phyloP scores from a whole-genome alignment of 2,329 filamentous ascomycete species.

The Penicillium sclerotigenum region DNA sequence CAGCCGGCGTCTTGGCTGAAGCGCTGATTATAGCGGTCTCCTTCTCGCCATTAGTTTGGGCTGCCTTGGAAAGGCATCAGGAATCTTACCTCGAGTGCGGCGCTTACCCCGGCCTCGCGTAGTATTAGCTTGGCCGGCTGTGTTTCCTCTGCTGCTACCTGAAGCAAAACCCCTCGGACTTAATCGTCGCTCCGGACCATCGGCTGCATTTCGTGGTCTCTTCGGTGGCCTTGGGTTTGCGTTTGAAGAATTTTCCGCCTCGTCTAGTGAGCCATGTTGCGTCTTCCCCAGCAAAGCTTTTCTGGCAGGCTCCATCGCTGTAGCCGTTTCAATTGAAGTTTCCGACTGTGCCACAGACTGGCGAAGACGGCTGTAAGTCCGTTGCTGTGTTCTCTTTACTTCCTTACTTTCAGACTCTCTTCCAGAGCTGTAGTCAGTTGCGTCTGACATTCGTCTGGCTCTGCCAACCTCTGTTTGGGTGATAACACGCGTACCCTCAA shows the following conservation, averaged over 20 bases:
- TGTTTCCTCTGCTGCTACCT: conserved; percentile 23
- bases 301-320: background rate
- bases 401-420: conserved; percentile 6
- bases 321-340: background rate
- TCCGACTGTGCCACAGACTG: conserved; percentile 11
- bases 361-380: conserved; percentile 25
- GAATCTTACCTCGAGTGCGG: conserved; percentile 29
- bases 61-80: background rate
- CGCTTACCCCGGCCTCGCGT: conserved; percentile 20
- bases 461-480: background rate
- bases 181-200: conserved; percentile 26
- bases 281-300: background rate
- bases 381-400: conserved; percentile 18
- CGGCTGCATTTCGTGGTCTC: conserved; percentile 17
- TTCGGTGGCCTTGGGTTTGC: conserved; percentile 3
- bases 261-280: background rate
- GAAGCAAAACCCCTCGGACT: conserved; percentile 32
- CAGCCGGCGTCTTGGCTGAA: conserved; percentile 24
- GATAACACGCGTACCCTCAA: conserved; percentile 8
- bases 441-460: conserved; percentile 3
- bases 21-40: conserved; percentile 32
- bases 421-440: conserved; percentile 2
- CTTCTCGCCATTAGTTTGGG: conserved; percentile 20
- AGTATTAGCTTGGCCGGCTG: conserved; percentile 5
- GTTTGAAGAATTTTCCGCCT: background rate